A percentile compares a stretch with the other conserved stretches of the same genome.
Evolutionary conservation across 371 early-diverging fungal genomes (phyloP).

Genomic region (Mucor irregularis): DNA sequence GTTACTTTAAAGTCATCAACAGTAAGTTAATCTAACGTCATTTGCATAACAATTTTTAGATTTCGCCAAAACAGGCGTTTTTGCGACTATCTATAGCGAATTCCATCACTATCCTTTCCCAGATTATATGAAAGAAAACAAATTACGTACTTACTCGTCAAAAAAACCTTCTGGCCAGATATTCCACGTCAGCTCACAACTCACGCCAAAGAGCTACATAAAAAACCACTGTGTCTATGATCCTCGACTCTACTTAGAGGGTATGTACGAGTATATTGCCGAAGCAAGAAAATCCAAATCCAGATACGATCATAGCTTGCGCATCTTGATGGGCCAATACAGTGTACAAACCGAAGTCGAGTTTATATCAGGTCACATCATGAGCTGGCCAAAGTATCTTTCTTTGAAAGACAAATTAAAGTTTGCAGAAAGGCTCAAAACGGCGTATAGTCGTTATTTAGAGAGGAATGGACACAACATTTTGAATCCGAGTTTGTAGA

Average conservation of each 20-base stretch:
- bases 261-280: slow-evolving; percentile 52
- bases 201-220: background rate
- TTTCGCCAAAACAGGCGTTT: slow-evolving; percentile 32
- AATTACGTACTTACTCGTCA: slow-evolving; percentile 46
- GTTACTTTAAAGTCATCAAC: too few species aligned
- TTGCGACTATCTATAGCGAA: slow-evolving; percentile 25
- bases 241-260: slow-evolving; percentile 42
- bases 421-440: slow-evolving; percentile 13
- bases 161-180: slow-evolving; percentile 54
- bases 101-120: slow-evolving; percentile 54
- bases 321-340: slow-evolving; percentile 58
- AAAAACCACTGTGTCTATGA: slow-evolving; percentile 29
- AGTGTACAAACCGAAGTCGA: slow-evolving; percentile 53
- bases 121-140: slow-evolving; percentile 67
- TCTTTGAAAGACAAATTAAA: slow-evolving; percentile 3
- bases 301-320: slow-evolving; percentile 54
- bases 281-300: slow-evolving; percentile 47
- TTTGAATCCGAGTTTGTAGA: slow-evolving; percentile 41
- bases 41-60: slow-evolving; percentile 1
- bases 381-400: slow-evolving; percentile 26
- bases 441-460: slow-evolving; percentile 34
- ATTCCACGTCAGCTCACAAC: slow-evolving; percentile 35
- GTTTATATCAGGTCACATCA: slow-evolving; percentile 36
- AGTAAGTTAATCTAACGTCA: background rate
- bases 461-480: slow-evolving; percentile 31